Evolutionary conservation across 2,329 filamentous ascomycete species (phyloP).

Genomic region (Myrmaecium sp.): DNA sequence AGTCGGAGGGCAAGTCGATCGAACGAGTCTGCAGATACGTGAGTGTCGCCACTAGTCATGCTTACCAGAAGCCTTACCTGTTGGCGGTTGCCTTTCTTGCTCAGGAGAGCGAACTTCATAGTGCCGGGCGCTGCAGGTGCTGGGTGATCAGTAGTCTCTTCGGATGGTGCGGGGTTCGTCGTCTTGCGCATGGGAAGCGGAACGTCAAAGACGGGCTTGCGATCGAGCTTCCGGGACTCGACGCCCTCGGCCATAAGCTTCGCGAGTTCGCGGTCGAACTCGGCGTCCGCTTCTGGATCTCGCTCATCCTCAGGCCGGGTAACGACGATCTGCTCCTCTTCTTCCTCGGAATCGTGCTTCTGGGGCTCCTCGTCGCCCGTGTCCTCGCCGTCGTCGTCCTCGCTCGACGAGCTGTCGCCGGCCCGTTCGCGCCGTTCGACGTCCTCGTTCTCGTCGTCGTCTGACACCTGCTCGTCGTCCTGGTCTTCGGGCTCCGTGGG

Average conservation of each 20-base stretch:
- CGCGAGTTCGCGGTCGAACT: constrained; percentile 94
- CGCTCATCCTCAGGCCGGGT: constrained; percentile 78
- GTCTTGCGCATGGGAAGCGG: constrained; percentile 70
- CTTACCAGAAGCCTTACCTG: constrained; percentile 45
- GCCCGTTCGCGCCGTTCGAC: constrained; percentile 32
- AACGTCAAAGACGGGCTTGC: constrained; percentile 90
- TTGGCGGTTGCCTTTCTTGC: constrained; percentile 88
- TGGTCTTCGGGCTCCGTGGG: constrained; percentile 50
- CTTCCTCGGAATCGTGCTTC: constrained; percentile 37
- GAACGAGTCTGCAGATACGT: constrained; percentile 54
- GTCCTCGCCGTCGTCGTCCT: constrained; percentile 6
- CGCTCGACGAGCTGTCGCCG: too few species aligned
- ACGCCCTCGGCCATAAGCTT: constrained; percentile 97
- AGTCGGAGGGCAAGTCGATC: constrained; percentile 79
- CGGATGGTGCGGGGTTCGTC: constrained; percentile 20
- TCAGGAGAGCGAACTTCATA: constrained; percentile 95
- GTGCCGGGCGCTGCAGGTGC: constrained; percentile 31
- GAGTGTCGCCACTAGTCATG: constrained; percentile 4
- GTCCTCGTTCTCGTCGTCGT: constrained; percentile 41
- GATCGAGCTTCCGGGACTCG: constrained; percentile 89
- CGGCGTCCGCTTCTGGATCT: constrained; percentile 86
- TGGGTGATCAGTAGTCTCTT: constrained; percentile 23
- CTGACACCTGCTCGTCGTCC: constrained; percentile 51
- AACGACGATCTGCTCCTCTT: constrained; percentile 80
- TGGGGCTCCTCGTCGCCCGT: constrained; percentile 24